Evolutionary conservation across 148 eudicot genomes (phyloP).

Genomic region (Arctostaphylos glauca): DNA sequence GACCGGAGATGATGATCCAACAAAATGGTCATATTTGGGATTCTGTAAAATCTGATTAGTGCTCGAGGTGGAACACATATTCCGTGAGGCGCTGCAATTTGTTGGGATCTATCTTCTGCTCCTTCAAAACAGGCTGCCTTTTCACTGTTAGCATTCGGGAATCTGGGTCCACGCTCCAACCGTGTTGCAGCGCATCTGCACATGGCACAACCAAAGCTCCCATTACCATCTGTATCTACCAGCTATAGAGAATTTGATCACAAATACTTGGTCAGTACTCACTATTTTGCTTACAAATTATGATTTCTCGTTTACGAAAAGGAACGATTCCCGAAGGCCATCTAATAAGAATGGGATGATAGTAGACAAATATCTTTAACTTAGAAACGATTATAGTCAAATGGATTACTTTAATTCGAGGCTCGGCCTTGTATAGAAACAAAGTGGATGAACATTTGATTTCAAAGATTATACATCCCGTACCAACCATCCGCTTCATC

Average conservation of each 20-base stretch:
- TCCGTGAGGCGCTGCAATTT: slow-evolving; percentile 91
- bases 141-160: slow-evolving; percentile 75
- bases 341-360: not conserved
- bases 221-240: not conserved
- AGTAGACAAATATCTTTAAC: not conserved
- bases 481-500: not conserved
- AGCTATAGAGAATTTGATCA: not conserved
- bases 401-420: not conserved
- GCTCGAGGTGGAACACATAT: slow-evolving; percentile 95
- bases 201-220: slow-evolving; percentile 11
- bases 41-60: slow-evolving; percentile 27
- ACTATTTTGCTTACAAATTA: not conserved
- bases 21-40: not conserved
- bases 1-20: not conserved
- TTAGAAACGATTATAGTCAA: not conserved
- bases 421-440: not conserved
- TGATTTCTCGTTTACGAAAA: not conserved
- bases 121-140: slow-evolving; percentile 50
- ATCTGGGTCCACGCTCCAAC: slow-evolving; percentile 64
- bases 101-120: slow-evolving; percentile 75
- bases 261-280: not conserved
- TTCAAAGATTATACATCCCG: not conserved
- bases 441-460: not conserved
- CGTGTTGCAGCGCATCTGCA: slow-evolving; percentile 74
- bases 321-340: not conserved